Evolutionary conservation across 352 stramenopile species (phyloP).

Genomic region (Saprolegnia diclina): DNA sequence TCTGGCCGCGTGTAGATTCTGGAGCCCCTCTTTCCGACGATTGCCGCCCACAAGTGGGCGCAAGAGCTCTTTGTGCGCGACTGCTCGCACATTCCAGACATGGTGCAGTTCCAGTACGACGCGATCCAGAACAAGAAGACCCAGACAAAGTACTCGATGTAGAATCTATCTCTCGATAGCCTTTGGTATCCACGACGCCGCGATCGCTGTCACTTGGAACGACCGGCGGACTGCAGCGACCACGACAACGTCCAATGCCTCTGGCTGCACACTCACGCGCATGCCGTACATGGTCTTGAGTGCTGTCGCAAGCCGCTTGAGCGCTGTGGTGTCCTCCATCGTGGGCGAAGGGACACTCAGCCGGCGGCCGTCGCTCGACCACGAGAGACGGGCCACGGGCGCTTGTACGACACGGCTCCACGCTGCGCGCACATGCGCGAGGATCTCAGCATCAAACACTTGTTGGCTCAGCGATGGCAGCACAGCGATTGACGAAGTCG

Average conservation of each 20-base stretch:
- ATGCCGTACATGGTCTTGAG: background rate
- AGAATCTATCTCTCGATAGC: background rate
- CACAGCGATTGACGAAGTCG: background rate
- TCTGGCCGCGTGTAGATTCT: constrained; percentile 34
- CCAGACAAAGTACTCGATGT: constrained; percentile 8
- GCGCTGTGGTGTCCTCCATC: no score
- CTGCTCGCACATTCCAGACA: constrained; percentile 64
- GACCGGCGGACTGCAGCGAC: background rate
- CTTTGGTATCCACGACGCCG: background rate
- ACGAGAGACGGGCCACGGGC: no score
- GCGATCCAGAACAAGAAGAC: constrained; percentile 21
- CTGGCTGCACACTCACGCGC: background rate
- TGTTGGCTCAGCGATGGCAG: background rate
- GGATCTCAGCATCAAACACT: background rate
- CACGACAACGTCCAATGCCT: background rate
- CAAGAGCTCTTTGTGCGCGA: constrained; percentile 65
- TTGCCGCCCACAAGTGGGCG: constrained; percentile 43
- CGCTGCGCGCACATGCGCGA: no score
- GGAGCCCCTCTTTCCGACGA: constrained; percentile 48
- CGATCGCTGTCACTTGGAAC: background rate
- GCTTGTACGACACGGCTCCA: no score
- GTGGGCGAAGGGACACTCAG: no score
- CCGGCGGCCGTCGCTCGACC: no score
- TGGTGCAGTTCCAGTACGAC: constrained; percentile 73
- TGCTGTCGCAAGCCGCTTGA: background rate